Evolutionary conservation across 768 basidiomycete species (phyloP).

Genomic region (Suillus tomentosus): DNA sequence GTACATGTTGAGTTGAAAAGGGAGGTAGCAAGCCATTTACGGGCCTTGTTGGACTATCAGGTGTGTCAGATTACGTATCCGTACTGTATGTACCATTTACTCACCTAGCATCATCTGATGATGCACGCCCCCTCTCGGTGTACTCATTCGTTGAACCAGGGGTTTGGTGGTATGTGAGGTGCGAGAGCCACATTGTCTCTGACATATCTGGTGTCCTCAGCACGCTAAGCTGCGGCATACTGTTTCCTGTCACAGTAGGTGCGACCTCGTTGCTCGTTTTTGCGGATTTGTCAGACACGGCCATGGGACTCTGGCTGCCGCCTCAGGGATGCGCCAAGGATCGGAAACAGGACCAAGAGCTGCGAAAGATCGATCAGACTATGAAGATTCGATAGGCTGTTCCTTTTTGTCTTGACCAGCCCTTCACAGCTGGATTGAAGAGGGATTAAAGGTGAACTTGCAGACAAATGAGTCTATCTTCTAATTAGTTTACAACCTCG

Average conservation of each 20-base stretch:
- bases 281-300: not conserved
- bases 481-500: constrained; percentile 7
- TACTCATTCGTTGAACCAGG: constrained; percentile 1
- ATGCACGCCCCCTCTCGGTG: not conserved
- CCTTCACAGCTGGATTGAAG: not conserved
- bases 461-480: not conserved
- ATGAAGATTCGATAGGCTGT: not conserved
- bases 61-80: not conserved
- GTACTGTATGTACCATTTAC: not conserved
- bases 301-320: not conserved
- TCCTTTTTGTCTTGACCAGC: not conserved
- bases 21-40: constrained; percentile 5
- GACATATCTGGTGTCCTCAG: not conserved
- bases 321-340: not conserved
- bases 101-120: not conserved
- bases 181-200: constrained; percentile 2
- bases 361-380: not conserved
- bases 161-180: not conserved
- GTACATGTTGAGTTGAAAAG: constrained; percentile 20
- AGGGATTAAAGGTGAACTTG: not conserved
- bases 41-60: constrained; percentile 9
- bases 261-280: constrained; percentile 1
- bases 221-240: not conserved
- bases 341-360: not conserved
- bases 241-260: not conserved